Percentiles rank a stretch among this genome's conserved stretches.
phyloP scores from a whole-genome alignment of 805 yeast genomes.

The Ogataea ramenticola region DNA sequence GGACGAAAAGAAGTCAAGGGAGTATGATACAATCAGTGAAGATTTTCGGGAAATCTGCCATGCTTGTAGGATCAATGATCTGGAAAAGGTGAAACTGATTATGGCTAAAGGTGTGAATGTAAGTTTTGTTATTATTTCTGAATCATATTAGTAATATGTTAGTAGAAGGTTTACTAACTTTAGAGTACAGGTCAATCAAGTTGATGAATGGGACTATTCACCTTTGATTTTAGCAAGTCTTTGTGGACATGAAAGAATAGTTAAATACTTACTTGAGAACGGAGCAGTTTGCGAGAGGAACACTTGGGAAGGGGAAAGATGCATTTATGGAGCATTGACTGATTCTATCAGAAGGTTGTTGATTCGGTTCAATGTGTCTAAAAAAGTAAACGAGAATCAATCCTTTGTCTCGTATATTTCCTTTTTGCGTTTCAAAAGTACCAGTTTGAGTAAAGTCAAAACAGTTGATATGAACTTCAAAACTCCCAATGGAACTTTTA shows the following conservation, averaged over 20 bases:
- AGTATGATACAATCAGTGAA: slow-evolving; percentile 1
- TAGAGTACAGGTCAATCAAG: slow-evolving; percentile 28
- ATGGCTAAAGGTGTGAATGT: slow-evolving; percentile 46
- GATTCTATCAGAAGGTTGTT: slow-evolving; percentile 56
- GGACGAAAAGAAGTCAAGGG: no score
- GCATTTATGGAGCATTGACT: slow-evolving; percentile 71
- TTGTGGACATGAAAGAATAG: slow-evolving; percentile 68
- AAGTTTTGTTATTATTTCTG: slow-evolving; percentile 9
- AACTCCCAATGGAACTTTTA: background rate
- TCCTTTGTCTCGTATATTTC: slow-evolving; percentile 72
- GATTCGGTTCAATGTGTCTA: slow-evolving; percentile 56
- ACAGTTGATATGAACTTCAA: slow-evolving; percentile 28
- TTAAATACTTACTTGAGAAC: slow-evolving; percentile 47
- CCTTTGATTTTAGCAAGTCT: slow-evolving; percentile 68
- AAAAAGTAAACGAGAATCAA: slow-evolving; percentile 56
- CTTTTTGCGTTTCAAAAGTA: slow-evolving; percentile 18
- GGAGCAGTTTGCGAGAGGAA: slow-evolving; percentile 80
- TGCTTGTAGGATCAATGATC: slow-evolving; percentile 67
- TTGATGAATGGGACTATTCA: slow-evolving; percentile 69
- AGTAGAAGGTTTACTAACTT: background rate
- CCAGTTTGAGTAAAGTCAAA: slow-evolving; percentile 13
- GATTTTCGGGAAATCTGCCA: slow-evolving; percentile 43
- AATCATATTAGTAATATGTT: slow-evolving; percentile 12
- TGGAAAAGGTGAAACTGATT: slow-evolving; percentile 52
- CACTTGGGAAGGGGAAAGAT: slow-evolving; percentile 72